These are phyloP conservation scores for Geotrichum aggregatum DNA, from an alignment of 1,139 yeast genomes.

Conservation along the genomic window DNA sequence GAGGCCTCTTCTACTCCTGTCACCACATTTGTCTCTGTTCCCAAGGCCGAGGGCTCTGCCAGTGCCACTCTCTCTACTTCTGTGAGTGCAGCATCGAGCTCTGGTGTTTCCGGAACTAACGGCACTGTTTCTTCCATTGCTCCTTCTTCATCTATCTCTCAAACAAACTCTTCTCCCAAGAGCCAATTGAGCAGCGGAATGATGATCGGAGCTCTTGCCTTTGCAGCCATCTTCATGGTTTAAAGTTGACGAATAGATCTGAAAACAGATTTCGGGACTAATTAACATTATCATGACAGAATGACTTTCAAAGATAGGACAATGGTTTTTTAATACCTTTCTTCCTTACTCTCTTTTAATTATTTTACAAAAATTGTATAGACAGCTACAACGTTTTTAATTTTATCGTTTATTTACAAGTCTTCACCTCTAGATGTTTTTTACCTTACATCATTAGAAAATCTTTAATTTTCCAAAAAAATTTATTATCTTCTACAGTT, in stretches of 20 bases:
- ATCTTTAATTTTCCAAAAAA: too few species aligned
- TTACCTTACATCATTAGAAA: too few species aligned
- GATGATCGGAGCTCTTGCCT: constrained; percentile 10
- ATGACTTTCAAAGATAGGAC: too few species aligned
- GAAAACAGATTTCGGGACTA: too few species aligned
- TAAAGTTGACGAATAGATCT: background rate
- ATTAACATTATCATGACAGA: too few species aligned
- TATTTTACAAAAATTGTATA: too few species aligned
- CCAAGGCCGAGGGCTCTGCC: constrained; percentile 2
- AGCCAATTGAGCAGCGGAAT: constrained; percentile 1
- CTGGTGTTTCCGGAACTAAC: background rate
- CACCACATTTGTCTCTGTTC: constrained; percentile 10
- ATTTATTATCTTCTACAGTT: too few species aligned
- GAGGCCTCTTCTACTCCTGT: constrained; percentile 2
- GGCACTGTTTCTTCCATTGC: background rate
- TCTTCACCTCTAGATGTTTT: too few species aligned
- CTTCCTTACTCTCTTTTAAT: too few species aligned
- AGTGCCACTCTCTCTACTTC: background rate
- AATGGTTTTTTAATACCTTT: too few species aligned
- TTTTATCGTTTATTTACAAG: too few species aligned
- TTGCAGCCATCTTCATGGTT: constrained; percentile 9
- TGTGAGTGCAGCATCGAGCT: background rate
- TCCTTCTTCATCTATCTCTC: constrained; percentile 2
- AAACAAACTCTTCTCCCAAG: constrained; percentile 12
- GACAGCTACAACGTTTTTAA: too few species aligned